Evolutionary conservation across 371 early-diverging fungal species (phyloP).

Genomic region (Syncephalis plumigaleata): DNA sequence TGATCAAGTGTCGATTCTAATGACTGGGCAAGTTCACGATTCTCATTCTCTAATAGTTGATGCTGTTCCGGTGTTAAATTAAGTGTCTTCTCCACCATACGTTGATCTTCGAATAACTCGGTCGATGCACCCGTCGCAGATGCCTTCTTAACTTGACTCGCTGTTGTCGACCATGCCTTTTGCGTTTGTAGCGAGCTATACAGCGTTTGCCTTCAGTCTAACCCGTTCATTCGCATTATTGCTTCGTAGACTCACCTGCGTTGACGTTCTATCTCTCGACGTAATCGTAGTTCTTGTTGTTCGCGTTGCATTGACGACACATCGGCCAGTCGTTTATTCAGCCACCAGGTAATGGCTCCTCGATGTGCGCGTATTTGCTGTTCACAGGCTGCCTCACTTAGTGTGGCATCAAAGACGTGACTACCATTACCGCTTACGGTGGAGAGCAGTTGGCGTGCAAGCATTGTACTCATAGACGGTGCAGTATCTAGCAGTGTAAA

Average conservation of each 20-base stretch:
- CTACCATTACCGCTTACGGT: conserved; percentile 13
- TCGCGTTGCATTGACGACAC: conserved; percentile 28
- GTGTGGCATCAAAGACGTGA: conserved; percentile 4
- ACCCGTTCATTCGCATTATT: too few relatives aligned
- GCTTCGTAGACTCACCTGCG: conserved; percentile 18
- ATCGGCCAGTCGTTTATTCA: conserved; percentile 27
- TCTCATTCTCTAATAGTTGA: conserved; percentile 37
- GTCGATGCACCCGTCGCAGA: too few relatives aligned
- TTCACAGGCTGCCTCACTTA: conserved; percentile 1
- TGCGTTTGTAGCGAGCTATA: too few relatives aligned
- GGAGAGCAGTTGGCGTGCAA: not conserved
- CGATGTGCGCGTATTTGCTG: conserved; percentile 25
- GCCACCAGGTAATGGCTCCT: conserved; percentile 27
- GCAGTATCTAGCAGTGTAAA: not conserved
- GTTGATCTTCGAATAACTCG: too few relatives aligned
- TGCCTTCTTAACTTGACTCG: too few relatives aligned
- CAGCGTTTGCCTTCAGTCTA: too few relatives aligned
- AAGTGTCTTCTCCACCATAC: too few relatives aligned
- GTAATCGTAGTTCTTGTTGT: conserved; percentile 28
- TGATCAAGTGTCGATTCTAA: conserved; percentile 38
- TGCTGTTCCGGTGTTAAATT: conserved; percentile 34
- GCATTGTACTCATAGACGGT: not conserved
- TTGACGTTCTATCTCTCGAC: conserved; percentile 26
- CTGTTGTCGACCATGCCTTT: not conserved
- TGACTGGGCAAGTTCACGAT: conserved; percentile 31